Base-by-base conservation (phyloP, 78 protist species). In the slime mould (Dictyostelium discoideum) region DNA sequence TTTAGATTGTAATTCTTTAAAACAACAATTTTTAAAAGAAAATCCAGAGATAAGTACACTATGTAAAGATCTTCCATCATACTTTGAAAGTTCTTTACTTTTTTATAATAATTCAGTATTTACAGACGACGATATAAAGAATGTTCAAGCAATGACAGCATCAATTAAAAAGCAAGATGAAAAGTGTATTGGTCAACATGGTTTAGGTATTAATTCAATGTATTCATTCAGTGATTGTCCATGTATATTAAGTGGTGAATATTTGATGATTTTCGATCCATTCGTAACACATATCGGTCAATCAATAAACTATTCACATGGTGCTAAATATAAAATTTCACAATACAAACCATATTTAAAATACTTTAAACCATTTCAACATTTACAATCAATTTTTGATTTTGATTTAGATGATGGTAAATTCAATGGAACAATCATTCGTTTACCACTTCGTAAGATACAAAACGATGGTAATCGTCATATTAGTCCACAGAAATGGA, bases 171-270 rank as follows among this genome's bases (percentile, higher is more conserved):
- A 42, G 20, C 57, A 7, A 13, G 93, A 92, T 16, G 16, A 9
- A 14, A 13, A 32, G 0, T 32, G 29, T 18, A 93, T 92, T 67
- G 97, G 97, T 40, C 89, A 57, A 5, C 87, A 85, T 85, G 97
- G 97, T 22, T 73, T 86, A 10, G 97, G 97, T 39, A 93, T 96
- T 85, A 93, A 93, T 65, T 83, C 95, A 22, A 87, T 86, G 32
- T 96, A 87, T 73, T 63, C 84, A 80, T 39, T 96, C 32, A 92
- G 96, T 26, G 89, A 96, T 57, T 40, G 85, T 9, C 96, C 96
- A 14, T 82, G 85, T 2, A 40, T 92, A 3, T 50, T 83, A 29
- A 92, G 92, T 3, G 44, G 77, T 60, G 46, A 86, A 44, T 77
- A 48, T 10, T 37, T 92, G 14, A 74, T 42, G 13, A 39, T 92